Conservation (phyloP, 805 yeast genomes). For the Komagataella populi region DNA sequence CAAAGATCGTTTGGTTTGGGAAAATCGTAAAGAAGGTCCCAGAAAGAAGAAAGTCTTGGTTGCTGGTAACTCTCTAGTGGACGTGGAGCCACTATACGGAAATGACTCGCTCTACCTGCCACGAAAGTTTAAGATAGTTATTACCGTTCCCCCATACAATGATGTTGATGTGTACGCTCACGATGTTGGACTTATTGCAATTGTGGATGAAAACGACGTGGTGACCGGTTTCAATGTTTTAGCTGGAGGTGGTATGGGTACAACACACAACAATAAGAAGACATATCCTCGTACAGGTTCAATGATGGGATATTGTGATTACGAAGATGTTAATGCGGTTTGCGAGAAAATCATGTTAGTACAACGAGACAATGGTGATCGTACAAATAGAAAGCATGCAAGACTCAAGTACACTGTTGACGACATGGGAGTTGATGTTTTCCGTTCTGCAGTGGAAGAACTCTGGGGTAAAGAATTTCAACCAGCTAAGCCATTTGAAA, state of each 20-base stretch:
- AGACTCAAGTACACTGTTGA: conserved; percentile 94
- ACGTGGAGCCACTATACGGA: conserved; percentile 82
- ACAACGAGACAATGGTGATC: conserved; percentile 91
- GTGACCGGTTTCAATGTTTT: conserved; percentile 75
- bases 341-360: conserved; percentile 89
- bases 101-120: conserved; percentile 63
- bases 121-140: conserved; percentile 89
- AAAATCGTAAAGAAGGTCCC: conserved; percentile 60
- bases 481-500: conserved; percentile 57
- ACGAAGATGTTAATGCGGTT: conserved; percentile 57
- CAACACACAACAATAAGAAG: conserved; percentile 92
- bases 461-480: conserved; percentile 65
- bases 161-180: conserved; percentile 96
- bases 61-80: conserved; percentile 73
- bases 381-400: conserved; percentile 94
- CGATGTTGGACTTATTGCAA: conserved; percentile 87
- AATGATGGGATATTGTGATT: conserved; percentile 59
- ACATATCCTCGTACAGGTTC: conserved; percentile 95
- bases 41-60: conserved; percentile 70
- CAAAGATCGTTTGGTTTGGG: conserved; percentile 53
- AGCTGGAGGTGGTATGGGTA: conserved; percentile 99
- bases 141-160: conserved; percentile 90
- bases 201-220: conserved; percentile 50
- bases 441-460: conserved; percentile 72
- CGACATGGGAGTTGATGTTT: conserved; percentile 81